phyloP scores from a whole-genome alignment of 2,329 filamentous ascomycete genomes.

The Claviceps fusiformis region DNA sequence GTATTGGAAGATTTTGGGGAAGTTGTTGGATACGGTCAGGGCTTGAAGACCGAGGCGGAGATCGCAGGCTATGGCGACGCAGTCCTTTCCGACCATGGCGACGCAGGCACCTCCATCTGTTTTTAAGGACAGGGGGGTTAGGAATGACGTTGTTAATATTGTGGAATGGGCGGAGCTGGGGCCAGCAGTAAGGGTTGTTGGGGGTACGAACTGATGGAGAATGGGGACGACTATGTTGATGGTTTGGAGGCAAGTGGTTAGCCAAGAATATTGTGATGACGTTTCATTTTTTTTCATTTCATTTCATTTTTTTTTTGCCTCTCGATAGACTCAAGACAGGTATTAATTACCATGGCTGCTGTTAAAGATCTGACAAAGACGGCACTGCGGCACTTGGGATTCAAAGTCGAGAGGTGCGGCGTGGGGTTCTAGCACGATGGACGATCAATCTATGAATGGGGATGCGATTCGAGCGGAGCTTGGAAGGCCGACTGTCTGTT shows the following conservation, averaged over 20 bases:
- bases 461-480: background rate
- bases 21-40: slow-evolving; percentile 97
- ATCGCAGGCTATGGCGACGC: slow-evolving; percentile 97
- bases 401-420: background rate
- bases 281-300: background rate
- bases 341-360: slow-evolving; percentile 1
- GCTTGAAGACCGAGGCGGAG: slow-evolving; percentile 93
- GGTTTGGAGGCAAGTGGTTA: slow-evolving; percentile 13
- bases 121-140: background rate
- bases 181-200: background rate
- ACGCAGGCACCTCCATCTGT: slow-evolving; percentile 82
- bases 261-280: slow-evolving; percentile 4
- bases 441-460: background rate
- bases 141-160: background rate
- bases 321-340: background rate
- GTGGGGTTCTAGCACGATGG: background rate
- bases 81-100: slow-evolving; percentile 99
- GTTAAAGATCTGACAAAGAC: background rate
- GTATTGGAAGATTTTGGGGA: slow-evolving; percentile 99
- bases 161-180: background rate
- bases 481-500: background rate
- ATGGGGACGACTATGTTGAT: slow-evolving; percentile 60
- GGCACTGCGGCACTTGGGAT: background rate
- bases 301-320: background rate
- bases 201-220: slow-evolving; percentile 71